Conservation (phyloP, 225 moss, liverwort and hornwort species). For the Antitrichia curtipendula region DNA sequence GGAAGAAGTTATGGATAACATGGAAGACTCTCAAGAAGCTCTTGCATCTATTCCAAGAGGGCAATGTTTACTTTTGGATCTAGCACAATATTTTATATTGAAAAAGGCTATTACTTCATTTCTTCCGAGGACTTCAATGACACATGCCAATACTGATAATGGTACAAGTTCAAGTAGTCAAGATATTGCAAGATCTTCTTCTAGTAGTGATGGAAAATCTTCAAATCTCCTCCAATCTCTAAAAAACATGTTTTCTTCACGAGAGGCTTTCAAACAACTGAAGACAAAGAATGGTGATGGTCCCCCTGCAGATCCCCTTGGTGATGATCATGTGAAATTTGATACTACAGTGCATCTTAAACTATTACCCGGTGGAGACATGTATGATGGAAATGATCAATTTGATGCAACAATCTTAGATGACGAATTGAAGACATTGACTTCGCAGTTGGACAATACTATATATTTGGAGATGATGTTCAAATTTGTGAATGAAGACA, state of each 20-base stretch:
- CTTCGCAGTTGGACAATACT: neutral
- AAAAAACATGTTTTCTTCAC: neutral
- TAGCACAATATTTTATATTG: neutral
- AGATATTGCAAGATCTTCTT: neutral
- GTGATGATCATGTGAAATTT: neutral
- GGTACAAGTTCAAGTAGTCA: neutral
- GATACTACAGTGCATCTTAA: neutral
- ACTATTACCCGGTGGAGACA: neutral
- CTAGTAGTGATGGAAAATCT: neutral
- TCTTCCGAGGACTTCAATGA: neutral
- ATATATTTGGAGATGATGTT: neutral
- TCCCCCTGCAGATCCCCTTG: accelerated
- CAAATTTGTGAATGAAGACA: neutral
- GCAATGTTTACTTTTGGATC: neutral
- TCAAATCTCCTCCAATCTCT: accelerated
- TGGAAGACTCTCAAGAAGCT: neutral
- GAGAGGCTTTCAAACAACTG: neutral
- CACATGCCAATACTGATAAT: neutral
- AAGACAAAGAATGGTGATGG: neutral
- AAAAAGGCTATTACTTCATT: neutral
- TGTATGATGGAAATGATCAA: neutral
- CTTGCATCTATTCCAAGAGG: neutral
- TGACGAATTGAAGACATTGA: neutral
- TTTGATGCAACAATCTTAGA: neutral
- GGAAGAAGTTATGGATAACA: neutral